Evolutionary conservation across 345 rosid species (phyloP), one percentile per base, ranked within the genome.

Genomic region (Lepidium africanum): DNA sequence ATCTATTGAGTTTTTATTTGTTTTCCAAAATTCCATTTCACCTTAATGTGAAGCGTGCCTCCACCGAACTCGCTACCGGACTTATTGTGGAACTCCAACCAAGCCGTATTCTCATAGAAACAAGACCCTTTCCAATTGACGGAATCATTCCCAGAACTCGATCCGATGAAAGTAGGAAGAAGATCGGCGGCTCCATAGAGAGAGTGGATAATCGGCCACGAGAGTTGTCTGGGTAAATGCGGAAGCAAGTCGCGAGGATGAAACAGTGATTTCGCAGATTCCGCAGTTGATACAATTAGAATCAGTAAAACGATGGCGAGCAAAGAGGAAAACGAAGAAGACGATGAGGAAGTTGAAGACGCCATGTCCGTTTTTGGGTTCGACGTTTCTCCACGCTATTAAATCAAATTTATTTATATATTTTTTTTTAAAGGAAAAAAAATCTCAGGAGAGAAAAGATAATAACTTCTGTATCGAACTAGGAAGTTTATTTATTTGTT

Each of bases 81-180:
- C 76, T 90, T 83, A 57, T 90, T 93, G 48, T 90, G 92, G 48
- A 93, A 91, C 86, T 93, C 99, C 70, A 93, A 70, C 92, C 87
- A 81, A 37, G 97, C 96, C 1, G 27, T 67, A 80, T 83, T 88
- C 56, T 87, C 36, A 60, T 78, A 85, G 67, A 93, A 93, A 76
- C 99, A 93, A 12, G 97, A 92, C n/a, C 99, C 97, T 64, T 91
- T 93, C 99, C 99, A 90, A 30, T 75, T 56, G 7, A 80, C 78
- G 40, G 79, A 5, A 60, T 21, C 60, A 63, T 83, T 86, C 4
- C 15, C 68, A 35, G 35, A n/a, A 51, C 35, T 42, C 36, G 87
- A 62, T 39, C 97, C 99, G 17, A 94, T 96, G 62, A 88, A 94
- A 50, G 89, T 62, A 2, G 99, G 99, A 47, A 94, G 74, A 56